Evolutionary conservation across 495 filamentous ascomycete genomes (phyloP).

Genomic region (Chaetomium fimeti): DNA sequence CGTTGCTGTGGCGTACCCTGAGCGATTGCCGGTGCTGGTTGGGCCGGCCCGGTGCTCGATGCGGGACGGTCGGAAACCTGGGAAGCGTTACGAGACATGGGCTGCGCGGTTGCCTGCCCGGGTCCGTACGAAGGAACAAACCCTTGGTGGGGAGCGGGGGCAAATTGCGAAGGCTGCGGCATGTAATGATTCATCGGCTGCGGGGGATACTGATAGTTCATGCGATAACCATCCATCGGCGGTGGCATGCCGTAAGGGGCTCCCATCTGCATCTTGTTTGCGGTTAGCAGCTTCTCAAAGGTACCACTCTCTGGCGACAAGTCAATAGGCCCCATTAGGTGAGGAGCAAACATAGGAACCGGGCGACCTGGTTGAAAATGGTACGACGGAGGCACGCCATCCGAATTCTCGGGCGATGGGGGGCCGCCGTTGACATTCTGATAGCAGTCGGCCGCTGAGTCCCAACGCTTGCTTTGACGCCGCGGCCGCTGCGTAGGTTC

Average conservation of each 20-base stretch:
- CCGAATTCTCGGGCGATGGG: constrained; percentile 28
- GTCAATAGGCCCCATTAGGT: constrained; percentile 46
- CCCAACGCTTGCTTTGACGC: constrained; percentile 46
- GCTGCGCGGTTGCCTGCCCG: constrained; percentile 55
- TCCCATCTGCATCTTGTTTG: constrained; percentile 56
- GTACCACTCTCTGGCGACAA: constrained; percentile 66
- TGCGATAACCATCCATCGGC: constrained; percentile 33
- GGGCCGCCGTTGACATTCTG: constrained; percentile 27
- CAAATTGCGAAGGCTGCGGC: constrained; percentile 44
- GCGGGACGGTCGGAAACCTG: constrained; percentile 76
- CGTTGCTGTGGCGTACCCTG: constrained; percentile 50
- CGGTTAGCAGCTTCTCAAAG: constrained; percentile 75
- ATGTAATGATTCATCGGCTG: constrained; percentile 44
- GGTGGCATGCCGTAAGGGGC: constrained; percentile 28
- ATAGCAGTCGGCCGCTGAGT: constrained; percentile 30
- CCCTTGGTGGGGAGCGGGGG: constrained; percentile 49
- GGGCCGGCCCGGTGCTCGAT: constrained; percentile 69
- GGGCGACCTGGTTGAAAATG: constrained; percentile 33
- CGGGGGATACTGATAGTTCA: constrained; percentile 38
- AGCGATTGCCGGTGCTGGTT: constrained; percentile 48
- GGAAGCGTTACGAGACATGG: constrained; percentile 81
- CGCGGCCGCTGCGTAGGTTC: constrained; percentile 35
- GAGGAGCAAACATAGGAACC: constrained; percentile 40
- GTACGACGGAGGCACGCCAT: constrained; percentile 29
- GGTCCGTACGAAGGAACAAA: constrained; percentile 35